Conservation (phyloP, 768 basidiomycete species). For the Tylopilus rubrobrunneus region DNA sequence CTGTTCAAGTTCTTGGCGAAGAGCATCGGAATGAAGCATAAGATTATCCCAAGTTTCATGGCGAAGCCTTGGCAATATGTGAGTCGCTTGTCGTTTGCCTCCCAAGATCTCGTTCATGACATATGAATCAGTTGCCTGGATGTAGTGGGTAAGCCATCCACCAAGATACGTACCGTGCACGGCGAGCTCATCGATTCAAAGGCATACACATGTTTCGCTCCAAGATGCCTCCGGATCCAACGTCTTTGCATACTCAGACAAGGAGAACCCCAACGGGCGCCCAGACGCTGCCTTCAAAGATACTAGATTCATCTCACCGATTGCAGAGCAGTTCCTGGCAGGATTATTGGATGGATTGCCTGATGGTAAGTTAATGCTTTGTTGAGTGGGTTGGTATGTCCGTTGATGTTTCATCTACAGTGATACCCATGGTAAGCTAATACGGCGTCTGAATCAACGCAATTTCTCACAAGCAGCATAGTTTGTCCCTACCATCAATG, state of each 20-base stretch:
- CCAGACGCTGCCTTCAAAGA: conserved; percentile 72
- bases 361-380: conserved; percentile 55
- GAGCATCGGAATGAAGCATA: conserved; percentile 85
- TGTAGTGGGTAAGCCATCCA: conserved; percentile 72
- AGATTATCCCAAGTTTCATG: conserved; percentile 95
- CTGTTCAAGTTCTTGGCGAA: conserved; percentile 93
- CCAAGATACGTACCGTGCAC: conserved; percentile 8
- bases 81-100: conserved; percentile 26
- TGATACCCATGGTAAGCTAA: conserved; percentile 75
- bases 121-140: conserved; percentile 69
- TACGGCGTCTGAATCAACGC: background rate
- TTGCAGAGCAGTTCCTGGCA: conserved; percentile 91
- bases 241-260: conserved; percentile 69
- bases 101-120: conserved; percentile 4
- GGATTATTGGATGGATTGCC: conserved; percentile 86
- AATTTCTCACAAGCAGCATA: conserved; percentile 23
- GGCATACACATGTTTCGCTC: conserved; percentile 91
- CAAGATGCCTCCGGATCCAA: conserved; percentile 66
- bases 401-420: conserved; percentile 32
- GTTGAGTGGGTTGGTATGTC: background rate
- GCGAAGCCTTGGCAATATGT: conserved; percentile 95
- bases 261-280: conserved; percentile 61
- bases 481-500: conserved; percentile 90
- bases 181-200: conserved; percentile 24
- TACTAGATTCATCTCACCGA: conserved; percentile 77